Evolutionary conservation across 2,329 filamentous ascomycete genomes (phyloP).

Genomic region (Tolypocladium endophyticum): DNA sequence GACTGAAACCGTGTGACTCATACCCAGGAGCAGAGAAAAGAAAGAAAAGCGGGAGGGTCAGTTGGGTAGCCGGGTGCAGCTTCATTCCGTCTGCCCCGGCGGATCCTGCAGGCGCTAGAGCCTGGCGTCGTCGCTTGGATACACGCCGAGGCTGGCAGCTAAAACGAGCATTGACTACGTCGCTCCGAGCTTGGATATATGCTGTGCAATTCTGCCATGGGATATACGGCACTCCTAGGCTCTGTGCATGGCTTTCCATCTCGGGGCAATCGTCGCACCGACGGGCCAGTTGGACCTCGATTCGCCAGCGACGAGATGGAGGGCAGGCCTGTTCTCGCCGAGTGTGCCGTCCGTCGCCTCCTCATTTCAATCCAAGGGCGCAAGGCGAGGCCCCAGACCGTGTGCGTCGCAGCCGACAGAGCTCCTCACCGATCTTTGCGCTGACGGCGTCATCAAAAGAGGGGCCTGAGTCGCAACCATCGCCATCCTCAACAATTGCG

Average conservation of each 20-base stretch:
- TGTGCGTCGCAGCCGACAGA: background rate
- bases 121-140: background rate
- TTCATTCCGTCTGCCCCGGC: conserved; percentile 7
- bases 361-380: background rate
- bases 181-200: background rate
- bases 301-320: background rate
- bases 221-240: background rate
- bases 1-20: conserved; percentile 14
- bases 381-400: background rate
- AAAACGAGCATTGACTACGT: background rate
- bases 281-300: background rate
- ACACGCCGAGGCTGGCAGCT: background rate
- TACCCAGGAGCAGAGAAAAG: conserved; percentile 4
- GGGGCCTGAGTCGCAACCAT: conserved; percentile 10
- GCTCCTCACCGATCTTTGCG: conserved; percentile 3
- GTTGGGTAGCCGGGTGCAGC: background rate
- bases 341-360: background rate
- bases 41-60: conserved; percentile 5
- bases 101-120: conserved; percentile 2
- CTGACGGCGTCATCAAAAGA: conserved; percentile 11
- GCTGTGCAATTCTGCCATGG: background rate
- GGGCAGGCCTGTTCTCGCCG: background rate
- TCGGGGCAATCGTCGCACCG: background rate
- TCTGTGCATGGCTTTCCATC: background rate
- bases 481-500: conserved; percentile 1